Percentiles rank a stretch among this genome's conserved stretches.
phyloP scores from a whole-genome alignment of 2,329 filamentous ascomycete genomes.

The Zasmidium citrigriseum region DNA sequence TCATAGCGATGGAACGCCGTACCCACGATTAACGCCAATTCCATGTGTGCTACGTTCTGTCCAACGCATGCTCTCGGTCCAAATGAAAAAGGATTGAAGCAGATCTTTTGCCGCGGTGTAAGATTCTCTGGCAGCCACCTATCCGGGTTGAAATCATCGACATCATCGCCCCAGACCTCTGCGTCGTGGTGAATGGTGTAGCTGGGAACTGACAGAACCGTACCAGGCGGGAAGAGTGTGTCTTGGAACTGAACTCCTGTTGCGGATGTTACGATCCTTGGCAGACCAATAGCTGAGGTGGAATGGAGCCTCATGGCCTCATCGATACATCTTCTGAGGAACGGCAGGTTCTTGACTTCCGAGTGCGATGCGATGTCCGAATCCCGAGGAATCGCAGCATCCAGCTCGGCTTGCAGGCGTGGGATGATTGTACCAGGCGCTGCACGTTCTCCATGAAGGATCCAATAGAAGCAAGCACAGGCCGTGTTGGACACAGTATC shows the following conservation, averaged over 20 bases:
- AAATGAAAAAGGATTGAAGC: slow-evolving; percentile 40
- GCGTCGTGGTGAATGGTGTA: slow-evolving; percentile 39
- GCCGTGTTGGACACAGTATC: slow-evolving; percentile 38
- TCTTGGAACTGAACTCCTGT: slow-evolving; percentile 29
- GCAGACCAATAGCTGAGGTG: slow-evolving; percentile 28
- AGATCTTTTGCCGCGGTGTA: slow-evolving; percentile 32
- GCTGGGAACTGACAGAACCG: slow-evolving; percentile 38
- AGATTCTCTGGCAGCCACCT: slow-evolving; percentile 38
- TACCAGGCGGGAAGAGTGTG: slow-evolving; percentile 28
- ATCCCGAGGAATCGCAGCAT: slow-evolving; percentile 24
- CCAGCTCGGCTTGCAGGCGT: slow-evolving; percentile 32
- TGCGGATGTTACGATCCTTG: slow-evolving; percentile 27
- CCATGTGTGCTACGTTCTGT: slow-evolving; percentile 40
- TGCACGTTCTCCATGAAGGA: slow-evolving; percentile 25
- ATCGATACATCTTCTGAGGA: slow-evolving; percentile 34
- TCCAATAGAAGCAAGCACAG: slow-evolving; percentile 29
- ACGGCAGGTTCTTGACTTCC: slow-evolving; percentile 32
- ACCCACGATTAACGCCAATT: slow-evolving; percentile 37
- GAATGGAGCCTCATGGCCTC: slow-evolving; percentile 36
- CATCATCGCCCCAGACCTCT: slow-evolving; percentile 38
- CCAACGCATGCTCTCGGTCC: slow-evolving; percentile 41
- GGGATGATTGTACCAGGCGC: slow-evolving; percentile 28
- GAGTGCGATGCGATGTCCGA: slow-evolving; percentile 19
- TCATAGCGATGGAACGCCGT: slow-evolving; percentile 29
- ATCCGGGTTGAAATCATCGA: slow-evolving; percentile 36